These are phyloP conservation scores for Xylariales sp. DNA, from an alignment of 2,329 filamentous ascomycete species.

Conservation along the genomic window DNA sequence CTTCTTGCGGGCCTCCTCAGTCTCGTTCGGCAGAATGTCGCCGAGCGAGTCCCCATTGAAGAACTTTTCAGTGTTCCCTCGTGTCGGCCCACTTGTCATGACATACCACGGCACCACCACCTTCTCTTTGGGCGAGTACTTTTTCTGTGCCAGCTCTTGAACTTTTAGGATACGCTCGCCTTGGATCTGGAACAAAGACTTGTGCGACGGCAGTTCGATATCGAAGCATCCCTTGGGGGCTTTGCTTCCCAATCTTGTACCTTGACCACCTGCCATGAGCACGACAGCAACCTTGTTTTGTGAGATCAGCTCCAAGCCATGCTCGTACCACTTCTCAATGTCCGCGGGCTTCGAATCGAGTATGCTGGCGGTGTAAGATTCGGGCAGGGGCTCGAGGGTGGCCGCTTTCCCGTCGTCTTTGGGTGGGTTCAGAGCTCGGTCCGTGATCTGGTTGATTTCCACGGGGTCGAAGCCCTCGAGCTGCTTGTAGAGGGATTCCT, in stretches of 20 bases:
- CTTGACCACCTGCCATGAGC: conserved; percentile 95
- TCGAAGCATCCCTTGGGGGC: conserved; percentile 97
- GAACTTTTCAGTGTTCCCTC: conserved; percentile 86
- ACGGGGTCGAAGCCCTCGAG: conserved; percentile 76
- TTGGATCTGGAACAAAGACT: conserved; percentile 96
- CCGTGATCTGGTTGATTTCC: conserved; percentile 81
- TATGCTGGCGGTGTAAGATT: conserved; percentile 80
- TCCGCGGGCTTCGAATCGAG: conserved; percentile 79
- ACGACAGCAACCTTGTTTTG: conserved; percentile 79
- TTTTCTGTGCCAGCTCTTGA: conserved; percentile 72
- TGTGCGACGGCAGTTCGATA: conserved; percentile 86
- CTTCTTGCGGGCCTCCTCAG: conserved; percentile 52
- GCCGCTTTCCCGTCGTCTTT: conserved; percentile 48
- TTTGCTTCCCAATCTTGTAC: conserved; percentile 88
- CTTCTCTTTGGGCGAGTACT: conserved; percentile 50
- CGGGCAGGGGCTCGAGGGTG: conserved; percentile 74
- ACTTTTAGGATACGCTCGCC: conserved; percentile 88
- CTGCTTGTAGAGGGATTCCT: conserved; percentile 76
- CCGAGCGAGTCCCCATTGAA: conserved; percentile 46
- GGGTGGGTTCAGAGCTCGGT: conserved; percentile 75
- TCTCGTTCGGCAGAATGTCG: conserved; percentile 37
- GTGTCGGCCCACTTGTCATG: conserved; percentile 96
- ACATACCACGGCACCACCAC: conserved; percentile 93
- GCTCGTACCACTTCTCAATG: conserved; percentile 78
- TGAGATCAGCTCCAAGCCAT: conserved; percentile 74